Conservation (phyloP, 345 rosid species). For the Capsella bursapastoris region DNA sequence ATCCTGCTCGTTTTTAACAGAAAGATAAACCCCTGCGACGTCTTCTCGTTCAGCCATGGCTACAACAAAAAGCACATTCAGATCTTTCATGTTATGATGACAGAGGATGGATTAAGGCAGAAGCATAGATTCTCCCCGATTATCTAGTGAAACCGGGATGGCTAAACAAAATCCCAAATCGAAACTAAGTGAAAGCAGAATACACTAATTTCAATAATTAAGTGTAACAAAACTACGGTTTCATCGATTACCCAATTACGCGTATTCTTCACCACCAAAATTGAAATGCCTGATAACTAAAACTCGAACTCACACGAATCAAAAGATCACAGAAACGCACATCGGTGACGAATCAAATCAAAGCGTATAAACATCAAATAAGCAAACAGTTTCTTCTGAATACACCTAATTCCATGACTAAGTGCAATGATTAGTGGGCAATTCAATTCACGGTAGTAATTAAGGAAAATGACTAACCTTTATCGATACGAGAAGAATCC, state of each 20-base stretch:
- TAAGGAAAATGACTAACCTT: constrained; percentile 26
- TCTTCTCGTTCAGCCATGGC: constrained; percentile 38
- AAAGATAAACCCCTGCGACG: constrained; percentile 18
- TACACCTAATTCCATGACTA: background rate
- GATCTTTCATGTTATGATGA: constrained; percentile 3
- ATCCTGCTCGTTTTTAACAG: constrained; percentile 35
- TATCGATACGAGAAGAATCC: constrained; percentile 5
- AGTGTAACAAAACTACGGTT: background rate
- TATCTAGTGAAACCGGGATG: background rate
- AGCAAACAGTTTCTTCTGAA: background rate
- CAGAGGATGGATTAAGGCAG: background rate
- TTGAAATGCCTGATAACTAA: background rate
- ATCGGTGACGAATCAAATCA: background rate
- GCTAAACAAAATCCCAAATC: background rate
- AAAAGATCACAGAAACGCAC: background rate
- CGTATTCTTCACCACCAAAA: constrained; percentile 7
- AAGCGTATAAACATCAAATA: background rate
- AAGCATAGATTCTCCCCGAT: background rate
- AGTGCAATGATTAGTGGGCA: background rate
- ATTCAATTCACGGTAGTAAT: background rate
- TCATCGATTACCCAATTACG: background rate
- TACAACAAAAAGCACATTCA: constrained; percentile 19
- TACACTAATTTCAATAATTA: background rate
- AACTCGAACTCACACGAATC: background rate
- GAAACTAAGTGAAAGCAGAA: background rate